Evolutionary conservation across 371 early-diverging fungal genomes (phyloP), one percentile per base, ranked within the genome.

Genomic region (Mortierella sp.): DNA sequence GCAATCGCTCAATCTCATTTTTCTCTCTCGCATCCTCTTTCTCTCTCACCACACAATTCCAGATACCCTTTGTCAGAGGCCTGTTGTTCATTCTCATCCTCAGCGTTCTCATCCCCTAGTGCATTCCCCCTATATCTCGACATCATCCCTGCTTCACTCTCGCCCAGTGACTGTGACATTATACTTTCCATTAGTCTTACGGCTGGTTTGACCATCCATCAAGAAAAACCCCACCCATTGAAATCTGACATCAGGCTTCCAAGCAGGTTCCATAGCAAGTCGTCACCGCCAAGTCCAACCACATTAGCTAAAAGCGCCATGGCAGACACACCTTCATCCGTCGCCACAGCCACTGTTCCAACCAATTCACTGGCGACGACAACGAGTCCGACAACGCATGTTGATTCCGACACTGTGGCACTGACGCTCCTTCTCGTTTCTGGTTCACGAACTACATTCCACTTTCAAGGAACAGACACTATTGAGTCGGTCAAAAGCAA

Each of bases 371-470:
- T 43, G n/a, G 24, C 41, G 1, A 28, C 55, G 0, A 15, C 43
- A 17, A 43, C 43, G 7, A 43, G 43, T 43, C 43, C 43, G 6
- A 37, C 37, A 17, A 27, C 37, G 2, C 32, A 50, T 11, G 50
- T 52, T 44, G 75, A 63, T 26, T n/a, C 69, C 21, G 39, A 56
- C 56, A 41, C n/a, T 2, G 68, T 75, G n/a, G 28, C 64, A 0
- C 60, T 75, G 34, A 75, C 75, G 2, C 41, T 75, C 11, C 60
- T 75, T 30, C 56, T 75, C 23, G 75, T 75, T 60, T 64, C 64
- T 49, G 69, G 75, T 23, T 64, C 68, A 15, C 62, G 68, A 26
- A 56, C 75, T 11, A 75, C 68, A 9, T 68, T 75, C 43, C 41
- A n/a, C 37, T 75, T 75, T 23, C 48, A 55, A n/a, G 56, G 46